Evolutionary conservation across 2,329 filamentous ascomycete genomes (phyloP).

Genomic region (Ploettnerulaceae sp.): DNA sequence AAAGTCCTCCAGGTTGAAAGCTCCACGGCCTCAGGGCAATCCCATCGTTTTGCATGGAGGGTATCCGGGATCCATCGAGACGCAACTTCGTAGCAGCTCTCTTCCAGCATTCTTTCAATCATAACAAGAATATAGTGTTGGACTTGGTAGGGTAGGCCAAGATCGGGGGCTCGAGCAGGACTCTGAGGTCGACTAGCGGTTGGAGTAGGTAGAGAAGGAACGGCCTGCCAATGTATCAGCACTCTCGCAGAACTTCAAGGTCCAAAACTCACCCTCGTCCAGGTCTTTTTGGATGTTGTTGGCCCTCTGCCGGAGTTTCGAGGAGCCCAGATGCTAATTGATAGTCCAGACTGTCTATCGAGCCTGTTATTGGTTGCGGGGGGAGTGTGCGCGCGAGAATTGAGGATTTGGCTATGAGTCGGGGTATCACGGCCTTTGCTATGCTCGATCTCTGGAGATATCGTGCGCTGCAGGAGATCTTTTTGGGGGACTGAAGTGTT

Average conservation of each 20-base stretch:
- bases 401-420: too few species aligned
- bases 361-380: neutral
- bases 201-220: neutral
- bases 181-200: neutral
- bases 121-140: slow-evolving; percentile 33
- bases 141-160: slow-evolving; percentile 34
- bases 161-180: slow-evolving; percentile 16
- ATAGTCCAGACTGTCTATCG: slow-evolving; percentile 13
- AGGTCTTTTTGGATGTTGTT: slow-evolving; percentile 17
- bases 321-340: slow-evolving; percentile 29
- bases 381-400: neutral
- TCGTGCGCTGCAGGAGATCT: neutral
- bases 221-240: slow-evolving; percentile 7
- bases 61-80: slow-evolving; percentile 28
- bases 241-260: neutral
- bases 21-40: slow-evolving; percentile 31
- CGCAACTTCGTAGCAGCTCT: slow-evolving; percentile 32
- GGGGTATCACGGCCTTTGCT: neutral
- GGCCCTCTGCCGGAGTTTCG: slow-evolving; percentile 13
- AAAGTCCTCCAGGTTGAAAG: slow-evolving; percentile 29
- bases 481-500: neutral
- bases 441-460: neutral
- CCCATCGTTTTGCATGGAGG: slow-evolving; percentile 25
- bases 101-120: slow-evolving; percentile 32
- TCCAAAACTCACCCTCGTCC: slow-evolving; percentile 22